Evolutionary conservation across 257 asterid genomes (phyloP), one percentile per base, ranked within the genome.

Genomic region (Linaria vulgaris): DNA sequence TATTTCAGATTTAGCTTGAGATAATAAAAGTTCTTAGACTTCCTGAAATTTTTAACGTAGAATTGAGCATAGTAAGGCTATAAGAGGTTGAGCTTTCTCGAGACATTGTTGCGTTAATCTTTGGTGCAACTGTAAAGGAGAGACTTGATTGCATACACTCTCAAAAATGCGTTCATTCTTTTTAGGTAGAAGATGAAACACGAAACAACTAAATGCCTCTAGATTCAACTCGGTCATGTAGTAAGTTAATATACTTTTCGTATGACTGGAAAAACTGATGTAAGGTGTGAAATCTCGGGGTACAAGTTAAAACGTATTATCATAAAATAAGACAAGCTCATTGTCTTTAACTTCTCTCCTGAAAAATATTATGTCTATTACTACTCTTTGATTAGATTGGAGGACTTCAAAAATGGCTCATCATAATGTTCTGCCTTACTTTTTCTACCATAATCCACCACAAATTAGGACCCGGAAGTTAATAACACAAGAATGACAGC

Each of bases 11-110:
- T 67, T 44, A 6, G 50, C 44, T 63, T 41, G 3, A 15, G 20
- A 44, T 27, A 48, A 17, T 64, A 22, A 21, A 67, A 24, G 55
- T 67, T 68, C 38, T 23, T 72, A 31, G 48, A 34, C 41, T 34
- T 34, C 9, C 11, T 1, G 41, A 34, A 34, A n/a, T n/a, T n/a
- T 34, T 34, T 34, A 7, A 11, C 5, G 5, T 25, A 31, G 2
- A 15, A 25, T 19, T 55, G 12, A 55, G 34, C 17, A 12, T 12
- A 16, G 39, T 15, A 34, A 34, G 41, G 10, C 41, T 34, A 8
- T 34, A 25, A 23, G 60, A 55, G 43, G 22, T 54, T 4, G 8
- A 54, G 6, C 43, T 4, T 14, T 54, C 22, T 54, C 20, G 19
- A 25, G 60, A 27, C 14, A 54, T 54, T 12, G 48, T 43, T 43